Base-by-base conservation (phyloP, 805 yeast species). In the Blastobotrys attinorum region DNA sequence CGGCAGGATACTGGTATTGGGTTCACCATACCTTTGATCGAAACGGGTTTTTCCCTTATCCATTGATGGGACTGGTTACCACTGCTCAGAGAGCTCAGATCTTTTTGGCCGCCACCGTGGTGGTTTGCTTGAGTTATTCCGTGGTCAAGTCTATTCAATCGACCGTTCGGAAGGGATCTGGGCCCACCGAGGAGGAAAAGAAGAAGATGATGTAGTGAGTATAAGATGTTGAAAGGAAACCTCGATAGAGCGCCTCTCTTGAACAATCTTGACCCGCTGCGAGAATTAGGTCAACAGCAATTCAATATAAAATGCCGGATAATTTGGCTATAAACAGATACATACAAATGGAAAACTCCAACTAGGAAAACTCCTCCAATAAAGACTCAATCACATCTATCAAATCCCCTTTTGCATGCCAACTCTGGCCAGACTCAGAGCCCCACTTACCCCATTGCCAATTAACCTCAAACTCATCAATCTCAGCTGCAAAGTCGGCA, bases 21-120 rank as follows among this genome's bases (percentile, higher is more conserved):
- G 47, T 55, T 23, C 59, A 61, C 46, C 45, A 49, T 38, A 51
- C 62, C 3, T 47, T 36, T 35, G 27, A 48, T 11, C 36, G 40
- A 39, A 63, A 63, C 46, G 57, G 59, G 17, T 55, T 55, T 47
- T 61, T 52, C 40, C 67, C 67, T 13, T 62, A 62, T 43, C 67
- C 67, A 3, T 37, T 62, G 40, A 47, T 62, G 2, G 52, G 45
- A 4, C 45, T 56, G 18, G 51, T 60, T 16, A 39, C 21, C 31
- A 42, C 43, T 13, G 42, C 37, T 34, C 51, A 47, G 40, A 51
- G 62, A 22, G 49, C 42, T 3, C 42, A 21, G 10, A 31, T 62
- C 11, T 57, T 60, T 21, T 47, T 17, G 8, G 39, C 18, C 16
- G 25, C 29, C 10, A 21, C 22, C 10, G 27, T 21, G 16, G 10